These are phyloP conservation scores for Globisporangium sylvaticum DNA, from an alignment of 352 stramenopile species.

Conservation along the genomic window DNA sequence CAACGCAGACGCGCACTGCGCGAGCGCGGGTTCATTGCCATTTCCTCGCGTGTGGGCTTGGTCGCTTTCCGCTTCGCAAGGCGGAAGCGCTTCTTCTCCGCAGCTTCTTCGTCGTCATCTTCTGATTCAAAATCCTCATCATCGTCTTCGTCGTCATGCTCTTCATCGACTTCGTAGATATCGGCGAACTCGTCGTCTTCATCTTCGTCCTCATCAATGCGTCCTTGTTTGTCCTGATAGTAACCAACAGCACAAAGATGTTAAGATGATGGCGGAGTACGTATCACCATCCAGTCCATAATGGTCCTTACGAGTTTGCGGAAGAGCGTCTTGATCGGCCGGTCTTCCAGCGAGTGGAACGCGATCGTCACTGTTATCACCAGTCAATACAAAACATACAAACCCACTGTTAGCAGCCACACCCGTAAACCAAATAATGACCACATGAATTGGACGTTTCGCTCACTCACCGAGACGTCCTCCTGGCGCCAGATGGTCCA, in stretches of 20 bases:
- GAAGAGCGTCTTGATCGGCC: slow-evolving; percentile 78
- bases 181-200: slow-evolving; percentile 23
- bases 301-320: slow-evolving; percentile 39
- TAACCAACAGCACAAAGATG: slow-evolving; percentile 2
- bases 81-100: slow-evolving; percentile 43
- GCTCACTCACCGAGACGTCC: slow-evolving; percentile 34
- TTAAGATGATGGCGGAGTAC: not conserved
- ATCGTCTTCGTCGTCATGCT: slow-evolving; percentile 9
- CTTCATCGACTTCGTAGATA: slow-evolving; percentile 16
- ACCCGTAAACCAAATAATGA: not conserved
- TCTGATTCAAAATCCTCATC: slow-evolving; percentile 10
- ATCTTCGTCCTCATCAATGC: slow-evolving; percentile 21
- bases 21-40: slow-evolving; percentile 57
- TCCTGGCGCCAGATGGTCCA: slow-evolving; percentile 43
- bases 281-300: not conserved
- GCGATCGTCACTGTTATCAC: slow-evolving; percentile 57
- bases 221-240: slow-evolving; percentile 32
- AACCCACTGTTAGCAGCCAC: not conserved
- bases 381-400: not conserved
- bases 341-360: slow-evolving; percentile 83
- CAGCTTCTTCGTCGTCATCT: slow-evolving; percentile 6
- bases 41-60: slow-evolving; percentile 63
- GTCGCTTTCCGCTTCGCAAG: slow-evolving; percentile 62
- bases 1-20: slow-evolving; percentile 72
- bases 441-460: not conserved